These are phyloP conservation scores for Eimeria maxima DNA, from an alignment of 169 alveolate species.

Conservation along the genomic window DNA sequence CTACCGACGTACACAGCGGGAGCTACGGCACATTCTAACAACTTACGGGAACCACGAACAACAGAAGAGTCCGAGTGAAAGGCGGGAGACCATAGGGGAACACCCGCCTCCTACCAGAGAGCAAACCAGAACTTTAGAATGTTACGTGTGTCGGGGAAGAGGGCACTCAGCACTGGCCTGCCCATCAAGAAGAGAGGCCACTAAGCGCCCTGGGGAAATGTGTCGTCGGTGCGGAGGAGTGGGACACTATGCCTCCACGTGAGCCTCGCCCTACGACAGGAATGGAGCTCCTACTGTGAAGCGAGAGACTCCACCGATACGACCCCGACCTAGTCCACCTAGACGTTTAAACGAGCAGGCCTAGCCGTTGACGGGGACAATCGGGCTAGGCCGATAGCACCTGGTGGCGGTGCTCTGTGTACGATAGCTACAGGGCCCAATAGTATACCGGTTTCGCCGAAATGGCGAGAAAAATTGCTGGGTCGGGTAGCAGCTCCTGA, in stretches of 20 bases:
- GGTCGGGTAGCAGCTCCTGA: no score
- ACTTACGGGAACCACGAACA: no score
- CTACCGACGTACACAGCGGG: no score
- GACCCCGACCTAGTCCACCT: background rate
- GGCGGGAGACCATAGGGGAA: no score
- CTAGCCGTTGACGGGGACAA: background rate
- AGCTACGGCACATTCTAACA: no score
- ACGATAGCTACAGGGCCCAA: constrained; percentile 4
- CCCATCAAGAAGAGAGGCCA: background rate
- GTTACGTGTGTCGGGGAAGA: background rate
- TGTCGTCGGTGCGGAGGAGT: background rate
- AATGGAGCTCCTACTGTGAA: background rate
- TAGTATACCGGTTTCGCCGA: background rate
- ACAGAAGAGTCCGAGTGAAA: no score
- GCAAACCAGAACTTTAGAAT: no score
- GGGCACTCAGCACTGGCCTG: background rate
- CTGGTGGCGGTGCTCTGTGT: background rate
- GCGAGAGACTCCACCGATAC: background rate
- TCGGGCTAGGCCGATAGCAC: background rate
- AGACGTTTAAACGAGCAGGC: background rate
- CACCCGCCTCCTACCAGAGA: no score
- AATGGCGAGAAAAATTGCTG: background rate
- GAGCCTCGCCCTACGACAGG: background rate
- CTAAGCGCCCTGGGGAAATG: background rate
- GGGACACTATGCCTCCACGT: background rate